phyloP scores from a whole-genome alignment of 805 yeast genomes.

The Candida oleophila region DNA sequence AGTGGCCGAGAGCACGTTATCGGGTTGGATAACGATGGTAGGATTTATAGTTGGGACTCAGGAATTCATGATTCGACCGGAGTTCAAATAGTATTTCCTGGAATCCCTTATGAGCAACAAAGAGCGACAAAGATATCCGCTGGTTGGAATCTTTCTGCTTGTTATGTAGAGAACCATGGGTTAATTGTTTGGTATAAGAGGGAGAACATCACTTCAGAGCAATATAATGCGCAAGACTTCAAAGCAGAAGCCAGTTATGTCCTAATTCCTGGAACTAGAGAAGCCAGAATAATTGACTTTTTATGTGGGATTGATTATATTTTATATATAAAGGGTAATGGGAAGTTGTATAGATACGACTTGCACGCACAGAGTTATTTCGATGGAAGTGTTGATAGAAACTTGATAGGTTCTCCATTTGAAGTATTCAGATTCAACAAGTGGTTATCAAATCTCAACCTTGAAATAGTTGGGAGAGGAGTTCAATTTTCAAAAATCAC shows the following conservation, averaged over 20 bases:
- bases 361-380: constrained; percentile 19
- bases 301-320: constrained; percentile 53
- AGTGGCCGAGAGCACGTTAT: constrained; percentile 67
- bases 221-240: constrained; percentile 14
- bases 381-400: constrained; percentile 9
- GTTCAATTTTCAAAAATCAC: constrained; percentile 48
- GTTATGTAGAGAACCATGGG: constrained; percentile 49
- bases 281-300: constrained; percentile 48
- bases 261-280: constrained; percentile 38
- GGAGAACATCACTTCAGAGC: constrained; percentile 16
- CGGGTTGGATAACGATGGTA: constrained; percentile 51
- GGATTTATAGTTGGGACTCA: constrained; percentile 65
- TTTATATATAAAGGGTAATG: constrained; percentile 47
- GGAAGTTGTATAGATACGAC: constrained; percentile 38
- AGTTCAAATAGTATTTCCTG: constrained; percentile 40
- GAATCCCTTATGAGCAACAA: constrained; percentile 9
- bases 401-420: constrained; percentile 13
- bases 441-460: constrained; percentile 23
- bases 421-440: constrained; percentile 28
- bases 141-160: constrained; percentile 66
- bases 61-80: constrained; percentile 36
- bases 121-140: constrained; percentile 48
- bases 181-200: constrained; percentile 56
- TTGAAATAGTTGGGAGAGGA: constrained; percentile 8
- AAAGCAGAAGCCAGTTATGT: constrained; percentile 35